These are phyloP conservation scores for Nitzschia sp. DNA, from an alignment of 108 stramenopile genomes.

Conservation along the genomic window DNA sequence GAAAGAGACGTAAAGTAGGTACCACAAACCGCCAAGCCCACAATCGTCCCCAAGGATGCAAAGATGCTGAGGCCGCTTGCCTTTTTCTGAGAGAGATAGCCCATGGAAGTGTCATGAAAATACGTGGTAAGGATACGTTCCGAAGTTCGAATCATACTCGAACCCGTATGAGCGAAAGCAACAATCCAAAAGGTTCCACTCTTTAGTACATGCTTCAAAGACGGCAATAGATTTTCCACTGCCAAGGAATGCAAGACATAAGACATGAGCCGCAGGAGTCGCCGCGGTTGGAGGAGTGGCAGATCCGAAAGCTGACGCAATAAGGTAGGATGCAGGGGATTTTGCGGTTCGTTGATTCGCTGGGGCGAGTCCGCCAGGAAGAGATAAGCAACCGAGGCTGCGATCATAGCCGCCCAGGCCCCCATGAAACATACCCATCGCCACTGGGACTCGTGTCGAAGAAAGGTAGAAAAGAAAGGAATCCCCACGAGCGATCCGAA, in stretches of 20 bases:
- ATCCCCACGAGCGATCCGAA: slow-evolving; percentile 72
- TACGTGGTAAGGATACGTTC: slow-evolving; percentile 75
- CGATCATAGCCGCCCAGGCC: slow-evolving; percentile 52
- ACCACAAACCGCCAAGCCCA: slow-evolving; percentile 70
- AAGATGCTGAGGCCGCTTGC: slow-evolving; percentile 67
- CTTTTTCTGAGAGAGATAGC: slow-evolving; percentile 50
- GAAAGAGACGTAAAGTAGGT: slow-evolving; percentile 48
- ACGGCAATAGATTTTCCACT: slow-evolving; percentile 52
- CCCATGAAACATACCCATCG: slow-evolving; percentile 56
- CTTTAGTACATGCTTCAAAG: slow-evolving; percentile 49
- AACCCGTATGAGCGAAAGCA: slow-evolving; percentile 76
- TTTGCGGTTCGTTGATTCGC: slow-evolving; percentile 70
- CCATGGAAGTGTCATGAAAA: slow-evolving; percentile 68
- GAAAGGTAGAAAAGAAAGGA: slow-evolving; percentile 52
- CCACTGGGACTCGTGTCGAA: slow-evolving; percentile 55
- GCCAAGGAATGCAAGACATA: slow-evolving; percentile 24
- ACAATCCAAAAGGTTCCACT: slow-evolving; percentile 81
- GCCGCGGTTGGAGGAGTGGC: neutral
- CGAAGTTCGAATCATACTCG: slow-evolving; percentile 64
- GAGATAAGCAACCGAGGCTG: slow-evolving; percentile 51
- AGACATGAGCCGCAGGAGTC: neutral
- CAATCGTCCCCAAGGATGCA: slow-evolving; percentile 65
- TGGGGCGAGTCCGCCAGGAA: slow-evolving; percentile 63
- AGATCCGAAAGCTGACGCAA: slow-evolving; percentile 13
- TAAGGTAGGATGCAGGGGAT: slow-evolving; percentile 53